Conservation (phyloP, 2,329 filamentous ascomycete genomes). For the Fusarium brevicatenulatum region DNA sequence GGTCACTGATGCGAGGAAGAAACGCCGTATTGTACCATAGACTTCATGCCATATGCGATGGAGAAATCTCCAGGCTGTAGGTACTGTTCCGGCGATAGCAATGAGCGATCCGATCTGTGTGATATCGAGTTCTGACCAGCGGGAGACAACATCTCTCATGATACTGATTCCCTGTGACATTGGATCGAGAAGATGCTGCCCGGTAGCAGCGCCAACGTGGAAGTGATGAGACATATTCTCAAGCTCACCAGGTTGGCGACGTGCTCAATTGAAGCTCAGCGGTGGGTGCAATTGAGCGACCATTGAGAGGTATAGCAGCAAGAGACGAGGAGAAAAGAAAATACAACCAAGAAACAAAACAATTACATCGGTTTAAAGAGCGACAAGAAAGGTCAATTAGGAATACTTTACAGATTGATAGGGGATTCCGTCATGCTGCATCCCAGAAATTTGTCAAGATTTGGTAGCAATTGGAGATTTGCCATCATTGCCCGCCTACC, state of each 20-base stretch:
- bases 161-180: slow-evolving; percentile 49
- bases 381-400: slow-evolving; percentile 24
- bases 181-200: slow-evolving; percentile 43
- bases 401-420: slow-evolving; percentile 2
- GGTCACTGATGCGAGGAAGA: slow-evolving; percentile 57
- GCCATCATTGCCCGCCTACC: slow-evolving; percentile 9
- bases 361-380: slow-evolving; percentile 37
- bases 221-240: slow-evolving; percentile 37
- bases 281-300: slow-evolving; percentile 1
- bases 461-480: slow-evolving; percentile 3
- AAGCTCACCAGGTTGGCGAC: neutral
- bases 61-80: slow-evolving; percentile 53
- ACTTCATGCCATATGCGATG: slow-evolving; percentile 50
- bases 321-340: neutral
- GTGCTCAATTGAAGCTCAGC: slow-evolving; percentile 7
- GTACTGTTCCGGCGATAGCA: slow-evolving; percentile 55
- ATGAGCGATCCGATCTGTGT: slow-evolving; percentile 57
- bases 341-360: neutral
- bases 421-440: neutral
- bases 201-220: slow-evolving; percentile 32
- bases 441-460: slow-evolving; percentile 14
- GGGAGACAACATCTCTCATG: slow-evolving; percentile 50
- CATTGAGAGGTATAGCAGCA: slow-evolving; percentile 2
- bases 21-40: slow-evolving; percentile 54
- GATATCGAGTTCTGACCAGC: slow-evolving; percentile 58